Base-by-base conservation (phyloP, 305 asterid species). In the Fraxinus dipetala region DNA sequence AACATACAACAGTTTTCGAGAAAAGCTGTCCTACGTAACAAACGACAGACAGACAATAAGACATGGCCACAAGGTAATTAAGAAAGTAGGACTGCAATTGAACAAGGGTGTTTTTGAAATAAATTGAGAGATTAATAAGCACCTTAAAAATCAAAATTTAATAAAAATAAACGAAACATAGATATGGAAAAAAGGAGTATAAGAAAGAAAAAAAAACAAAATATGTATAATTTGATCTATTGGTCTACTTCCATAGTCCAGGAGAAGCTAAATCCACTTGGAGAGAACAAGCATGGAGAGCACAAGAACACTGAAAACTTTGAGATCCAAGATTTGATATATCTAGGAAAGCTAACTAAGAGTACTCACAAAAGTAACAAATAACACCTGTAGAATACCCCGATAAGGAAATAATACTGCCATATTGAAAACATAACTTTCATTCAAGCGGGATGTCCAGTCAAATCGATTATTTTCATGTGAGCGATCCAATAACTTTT, bases 1-100 rank as follows among this genome's bases (percentile, higher is more conserved):
- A 77, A 95, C 95, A 81, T 97, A 91, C 88, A 94, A 90, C 73
- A 98, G 93, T 89, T 94, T 95, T 82, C 98, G 90, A 13, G 97
- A 95, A 86, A 89, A 89, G 80, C 89, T 76, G 79, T 83, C 82
- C 78, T 82, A 76, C 69, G 81, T 36, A 79, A 35, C 76, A 78
- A 70, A 81, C 85, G 84, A 87, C 70, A 61, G 31, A 61, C 70
- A 0, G 13, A 22, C 70, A 61, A 61, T 22, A 24, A 61, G 14
- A 10, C 34, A 63, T 63, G 72, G 31, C 32, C 31, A 63, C 32
- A 24, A 2, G 16, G 32, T 63, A 63, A 63, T 3, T 63, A 67
- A 26, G 35, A 28, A 67, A 28, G 35, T 28, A 28, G 18, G 36
- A 67, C 22, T 8, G 35, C 74, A 24, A 11, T 28, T 67, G 32